These are phyloP conservation scores for Neonectria punicea DNA, from an alignment of 2,329 filamentous ascomycete genomes.

Conservation along the genomic window DNA sequence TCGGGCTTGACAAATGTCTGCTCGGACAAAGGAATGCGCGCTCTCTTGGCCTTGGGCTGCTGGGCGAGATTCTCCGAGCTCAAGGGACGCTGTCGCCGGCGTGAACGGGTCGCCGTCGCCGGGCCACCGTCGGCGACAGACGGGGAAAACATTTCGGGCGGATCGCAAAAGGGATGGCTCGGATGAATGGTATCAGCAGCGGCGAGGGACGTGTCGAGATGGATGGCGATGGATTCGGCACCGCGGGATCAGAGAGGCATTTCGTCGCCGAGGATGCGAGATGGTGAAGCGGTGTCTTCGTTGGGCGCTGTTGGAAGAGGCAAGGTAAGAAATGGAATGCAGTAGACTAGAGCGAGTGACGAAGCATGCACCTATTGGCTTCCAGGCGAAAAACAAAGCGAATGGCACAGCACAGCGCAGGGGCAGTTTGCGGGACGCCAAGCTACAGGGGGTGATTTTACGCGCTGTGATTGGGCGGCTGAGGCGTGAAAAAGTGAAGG, in stretches of 20 bases:
- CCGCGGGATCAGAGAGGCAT: slow-evolving; percentile 42
- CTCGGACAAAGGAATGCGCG: slow-evolving; percentile 67
- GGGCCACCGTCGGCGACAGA: slow-evolving; percentile 62
- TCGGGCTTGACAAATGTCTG: slow-evolving; percentile 66
- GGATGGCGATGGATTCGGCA: slow-evolving; percentile 38
- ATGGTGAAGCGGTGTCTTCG: slow-evolving; percentile 36
- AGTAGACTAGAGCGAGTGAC: slow-evolving; percentile 38
- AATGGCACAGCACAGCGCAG: slow-evolving; percentile 4
- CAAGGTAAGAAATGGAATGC: slow-evolving; percentile 32
- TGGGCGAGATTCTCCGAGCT: slow-evolving; percentile 65
- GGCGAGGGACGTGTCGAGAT: slow-evolving; percentile 26
- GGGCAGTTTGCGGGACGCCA: slow-evolving; percentile 27
- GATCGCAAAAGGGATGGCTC: slow-evolving; percentile 35
- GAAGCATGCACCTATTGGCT: slow-evolving; percentile 42
- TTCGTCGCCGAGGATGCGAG: slow-evolving; percentile 38
- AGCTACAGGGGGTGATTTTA: slow-evolving; percentile 30
- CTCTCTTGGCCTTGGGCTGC: slow-evolving; percentile 72
- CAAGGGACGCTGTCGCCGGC: slow-evolving; percentile 69
- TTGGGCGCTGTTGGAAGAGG: slow-evolving; percentile 27
- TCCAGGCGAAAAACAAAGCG: slow-evolving; percentile 39
- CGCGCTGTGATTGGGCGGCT: slow-evolving; percentile 36
- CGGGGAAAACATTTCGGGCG: slow-evolving; percentile 68
- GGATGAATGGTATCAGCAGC: slow-evolving; percentile 27
- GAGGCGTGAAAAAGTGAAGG: slow-evolving; percentile 27
- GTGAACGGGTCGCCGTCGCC: slow-evolving; percentile 67